Conservation (phyloP, 768 basidiomycete genomes). For the Mycena metata region DNA sequence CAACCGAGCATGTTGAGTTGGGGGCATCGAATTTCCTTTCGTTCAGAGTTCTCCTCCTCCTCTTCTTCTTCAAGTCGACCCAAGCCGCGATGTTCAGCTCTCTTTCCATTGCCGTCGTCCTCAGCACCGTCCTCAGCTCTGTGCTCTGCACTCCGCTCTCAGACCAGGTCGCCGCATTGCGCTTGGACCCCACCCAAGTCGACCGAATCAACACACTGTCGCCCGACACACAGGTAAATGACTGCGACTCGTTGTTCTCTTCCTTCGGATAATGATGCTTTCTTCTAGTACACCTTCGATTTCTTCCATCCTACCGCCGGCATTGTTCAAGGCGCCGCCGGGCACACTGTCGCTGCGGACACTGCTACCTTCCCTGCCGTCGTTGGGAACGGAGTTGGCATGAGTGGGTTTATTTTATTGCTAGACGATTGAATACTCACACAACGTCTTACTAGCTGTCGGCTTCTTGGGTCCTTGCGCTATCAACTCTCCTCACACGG, state of each 20-base stretch:
- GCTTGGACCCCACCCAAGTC: constrained; percentile 26
- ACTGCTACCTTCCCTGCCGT: constrained; percentile 37
- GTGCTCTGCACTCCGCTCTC: constrained; percentile 1
- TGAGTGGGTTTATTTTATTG: constrained; percentile 25
- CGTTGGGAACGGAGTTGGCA: constrained; percentile 37
- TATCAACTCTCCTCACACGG: constrained; percentile 36
- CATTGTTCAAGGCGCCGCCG: constrained; percentile 16
- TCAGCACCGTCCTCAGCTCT: constrained; percentile 20
- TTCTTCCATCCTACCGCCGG: constrained; percentile 34
- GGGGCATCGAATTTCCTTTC: constrained; percentile 3
- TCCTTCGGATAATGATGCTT: background rate
- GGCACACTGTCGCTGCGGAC: constrained; percentile 30
- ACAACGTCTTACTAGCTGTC: constrained; percentile 17
- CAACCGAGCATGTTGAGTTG: background rate
- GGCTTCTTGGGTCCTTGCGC: constrained; percentile 36
- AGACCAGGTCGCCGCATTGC: constrained; percentile 18
- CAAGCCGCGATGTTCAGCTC: constrained; percentile 18
- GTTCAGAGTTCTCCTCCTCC: background rate
- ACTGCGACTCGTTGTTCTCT: no score
- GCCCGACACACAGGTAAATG: constrained; percentile 14
- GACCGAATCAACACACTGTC: constrained; percentile 25
- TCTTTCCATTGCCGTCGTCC: constrained; percentile 16
- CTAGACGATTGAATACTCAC: background rate
- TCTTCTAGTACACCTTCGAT: constrained; percentile 34
- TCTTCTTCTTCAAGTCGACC: background rate